Percentiles rank a stretch among this genome's conserved stretches.
Evolutionary conservation across 2,329 filamentous ascomycete species (phyloP).

Genomic region (Curvularia sp.): DNA sequence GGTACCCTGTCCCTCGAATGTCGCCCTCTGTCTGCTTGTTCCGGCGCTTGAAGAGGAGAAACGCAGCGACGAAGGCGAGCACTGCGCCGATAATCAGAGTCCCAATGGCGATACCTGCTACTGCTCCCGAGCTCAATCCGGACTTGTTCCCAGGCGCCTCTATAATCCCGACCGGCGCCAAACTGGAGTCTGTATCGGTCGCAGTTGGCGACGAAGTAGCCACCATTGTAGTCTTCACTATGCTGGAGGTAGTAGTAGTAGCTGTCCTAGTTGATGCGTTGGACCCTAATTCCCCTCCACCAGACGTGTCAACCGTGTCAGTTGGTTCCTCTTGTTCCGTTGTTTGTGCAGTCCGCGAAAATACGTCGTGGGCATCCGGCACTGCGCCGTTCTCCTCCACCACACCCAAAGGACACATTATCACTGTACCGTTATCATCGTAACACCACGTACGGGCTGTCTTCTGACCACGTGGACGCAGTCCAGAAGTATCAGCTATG

Average conservation of each 20-base stretch:
- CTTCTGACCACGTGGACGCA: neutral
- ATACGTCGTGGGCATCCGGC: neutral
- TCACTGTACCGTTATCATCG: neutral
- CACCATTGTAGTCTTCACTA: neutral
- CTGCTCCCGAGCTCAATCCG: slow-evolving; percentile 23
- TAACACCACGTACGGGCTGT: neutral
- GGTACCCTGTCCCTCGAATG: slow-evolving; percentile 15
- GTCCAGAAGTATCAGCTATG: too few species aligned
- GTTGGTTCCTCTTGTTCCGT: neutral
- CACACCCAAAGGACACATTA: neutral
- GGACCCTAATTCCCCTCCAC: neutral
- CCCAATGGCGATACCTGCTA: slow-evolving; percentile 33
- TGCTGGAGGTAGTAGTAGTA: neutral
- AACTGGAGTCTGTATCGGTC: neutral
- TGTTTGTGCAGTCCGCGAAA: neutral
- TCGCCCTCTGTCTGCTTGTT: slow-evolving; percentile 18
- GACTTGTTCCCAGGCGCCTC: neutral
- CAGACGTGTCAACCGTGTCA: neutral
- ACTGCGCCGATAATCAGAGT: slow-evolving; percentile 37
- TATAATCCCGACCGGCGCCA: neutral
- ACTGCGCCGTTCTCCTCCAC: neutral
- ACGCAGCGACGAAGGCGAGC: slow-evolving; percentile 38
- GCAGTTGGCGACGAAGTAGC: neutral
- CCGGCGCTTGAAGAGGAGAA: slow-evolving; percentile 41
- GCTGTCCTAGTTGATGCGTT: neutral